Evolutionary conservation across 2,329 filamentous ascomycete species (phyloP).

Genomic region (Aspergillus texensis): DNA sequence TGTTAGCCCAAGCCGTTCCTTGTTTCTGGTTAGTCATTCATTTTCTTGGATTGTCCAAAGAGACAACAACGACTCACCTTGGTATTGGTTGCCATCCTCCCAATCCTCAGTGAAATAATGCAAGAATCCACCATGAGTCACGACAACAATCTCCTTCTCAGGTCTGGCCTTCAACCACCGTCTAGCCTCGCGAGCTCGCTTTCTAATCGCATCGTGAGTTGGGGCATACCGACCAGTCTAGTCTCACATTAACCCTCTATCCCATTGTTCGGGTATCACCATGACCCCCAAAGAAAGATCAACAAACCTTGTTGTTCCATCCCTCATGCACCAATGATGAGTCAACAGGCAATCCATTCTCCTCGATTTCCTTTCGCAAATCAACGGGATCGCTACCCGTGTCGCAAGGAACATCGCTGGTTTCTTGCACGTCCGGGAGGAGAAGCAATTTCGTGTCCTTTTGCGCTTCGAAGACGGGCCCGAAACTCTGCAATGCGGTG

Average conservation of each 20-base stretch:
- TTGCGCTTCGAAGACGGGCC: slow-evolving; percentile 52
- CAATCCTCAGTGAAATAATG: slow-evolving; percentile 87
- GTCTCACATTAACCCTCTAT: neutral
- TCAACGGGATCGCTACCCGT: slow-evolving; percentile 63
- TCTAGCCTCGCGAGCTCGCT: slow-evolving; percentile 64
- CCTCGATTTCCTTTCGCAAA: slow-evolving; percentile 64
- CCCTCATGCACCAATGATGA: slow-evolving; percentile 61
- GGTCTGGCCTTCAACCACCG: slow-evolving; percentile 55
- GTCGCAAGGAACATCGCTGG: slow-evolving; percentile 74
- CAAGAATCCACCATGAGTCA: slow-evolving; percentile 81
- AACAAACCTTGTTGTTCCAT: slow-evolving; percentile 70
- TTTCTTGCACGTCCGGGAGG: slow-evolving; percentile 78
- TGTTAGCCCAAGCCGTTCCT: slow-evolving; percentile 76
- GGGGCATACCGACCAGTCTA: slow-evolving; percentile 50
- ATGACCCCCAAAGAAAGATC: neutral
- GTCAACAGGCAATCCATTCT: slow-evolving; percentile 61
- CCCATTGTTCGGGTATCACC: neutral
- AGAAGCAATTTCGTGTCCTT: slow-evolving; percentile 60
- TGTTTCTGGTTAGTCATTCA: neutral
- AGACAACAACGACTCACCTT: slow-evolving; percentile 37
- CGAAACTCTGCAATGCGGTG: slow-evolving; percentile 73
- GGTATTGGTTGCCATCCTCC: slow-evolving; percentile 58
- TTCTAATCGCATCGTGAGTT: slow-evolving; percentile 56
- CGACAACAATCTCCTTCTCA: slow-evolving; percentile 71
- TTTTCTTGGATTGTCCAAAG: neutral